Conservation (phyloP, 106 monocot species). For the Apostasia ramifera region DNA sequence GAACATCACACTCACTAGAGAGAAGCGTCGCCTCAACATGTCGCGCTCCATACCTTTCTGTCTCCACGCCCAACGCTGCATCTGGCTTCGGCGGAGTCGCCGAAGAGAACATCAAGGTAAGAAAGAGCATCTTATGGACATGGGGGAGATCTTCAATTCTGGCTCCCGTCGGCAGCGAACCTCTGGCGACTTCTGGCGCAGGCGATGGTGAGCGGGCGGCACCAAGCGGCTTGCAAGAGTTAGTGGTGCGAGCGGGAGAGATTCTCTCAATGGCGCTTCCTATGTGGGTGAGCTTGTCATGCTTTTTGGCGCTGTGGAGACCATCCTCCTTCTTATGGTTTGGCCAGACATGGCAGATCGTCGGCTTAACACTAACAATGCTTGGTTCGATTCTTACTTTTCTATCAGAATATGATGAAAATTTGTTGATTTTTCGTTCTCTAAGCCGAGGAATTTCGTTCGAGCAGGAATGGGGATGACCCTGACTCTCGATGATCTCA, state of each 20-base stretch:
- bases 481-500: conserved; percentile 75
- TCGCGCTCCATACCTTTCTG: background rate
- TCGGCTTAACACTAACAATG: conserved; percentile 88
- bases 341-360: conserved; percentile 46
- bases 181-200: background rate
- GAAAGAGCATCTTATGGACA: background rate
- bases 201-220: background rate
- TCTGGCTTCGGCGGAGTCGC: background rate
- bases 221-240: background rate
- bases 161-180: background rate
- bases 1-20: background rate
- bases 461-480: conserved; percentile 92
- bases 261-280: conserved; percentile 70
- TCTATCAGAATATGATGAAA: background rate
- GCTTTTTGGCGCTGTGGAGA: conserved; percentile 41
- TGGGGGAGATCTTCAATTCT: background rate
- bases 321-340: conserved; percentile 65
- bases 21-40: background rate
- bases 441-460: background rate
- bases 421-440: background rate
- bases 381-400: conserved; percentile 31
- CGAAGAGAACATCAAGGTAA: background rate
- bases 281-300: conserved; percentile 67
- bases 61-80: background rate
- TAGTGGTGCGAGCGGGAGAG: conserved; percentile 50